Conservation (phyloP, 495 filamentous ascomycete species). For the Hyphodiscus hymeniophilus region DNA sequence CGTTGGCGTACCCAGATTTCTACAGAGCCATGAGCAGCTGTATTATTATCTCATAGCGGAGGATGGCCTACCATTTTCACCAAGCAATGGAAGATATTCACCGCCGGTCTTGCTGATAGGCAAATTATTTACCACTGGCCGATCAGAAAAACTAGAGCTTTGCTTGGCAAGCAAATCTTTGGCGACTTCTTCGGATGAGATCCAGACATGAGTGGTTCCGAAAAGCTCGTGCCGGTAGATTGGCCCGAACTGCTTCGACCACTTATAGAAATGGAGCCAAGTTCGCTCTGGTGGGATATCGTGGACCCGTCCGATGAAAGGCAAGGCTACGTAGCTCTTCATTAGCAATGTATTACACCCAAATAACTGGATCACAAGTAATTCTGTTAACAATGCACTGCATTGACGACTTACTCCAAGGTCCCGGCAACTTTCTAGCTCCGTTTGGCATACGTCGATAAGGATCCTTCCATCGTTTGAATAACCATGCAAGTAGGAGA, state of each 20-base stretch:
- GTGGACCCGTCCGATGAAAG: constrained; percentile 49
- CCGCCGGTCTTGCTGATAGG: constrained; percentile 29
- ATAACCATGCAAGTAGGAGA: background rate
- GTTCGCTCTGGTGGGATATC: constrained; percentile 43
- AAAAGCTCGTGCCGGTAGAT: constrained; percentile 28
- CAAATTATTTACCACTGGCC: constrained; percentile 45
- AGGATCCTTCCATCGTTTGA: background rate
- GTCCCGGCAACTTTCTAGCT: background rate
- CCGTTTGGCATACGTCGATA: constrained; percentile 1
- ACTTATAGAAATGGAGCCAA: constrained; percentile 36
- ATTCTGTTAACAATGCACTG: too few species aligned
- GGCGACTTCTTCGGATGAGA: constrained; percentile 31
- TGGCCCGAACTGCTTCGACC: constrained; percentile 32
- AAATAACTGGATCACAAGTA: too few species aligned
- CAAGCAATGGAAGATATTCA: constrained; percentile 25
- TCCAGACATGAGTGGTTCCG: constrained; percentile 22
- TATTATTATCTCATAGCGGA: background rate
- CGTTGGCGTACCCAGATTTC: constrained; percentile 51
- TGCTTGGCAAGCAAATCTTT: constrained; percentile 31
- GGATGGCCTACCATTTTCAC: constrained; percentile 2
- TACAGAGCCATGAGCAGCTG: constrained; percentile 12
- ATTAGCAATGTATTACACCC: too few species aligned
- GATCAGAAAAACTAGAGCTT: constrained; percentile 37
- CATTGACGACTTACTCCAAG: background rate
- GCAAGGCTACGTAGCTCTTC: constrained; percentile 26